Evolutionary conservation across 495 filamentous ascomycete species (phyloP).

Genomic region (Penicillium canariense): DNA sequence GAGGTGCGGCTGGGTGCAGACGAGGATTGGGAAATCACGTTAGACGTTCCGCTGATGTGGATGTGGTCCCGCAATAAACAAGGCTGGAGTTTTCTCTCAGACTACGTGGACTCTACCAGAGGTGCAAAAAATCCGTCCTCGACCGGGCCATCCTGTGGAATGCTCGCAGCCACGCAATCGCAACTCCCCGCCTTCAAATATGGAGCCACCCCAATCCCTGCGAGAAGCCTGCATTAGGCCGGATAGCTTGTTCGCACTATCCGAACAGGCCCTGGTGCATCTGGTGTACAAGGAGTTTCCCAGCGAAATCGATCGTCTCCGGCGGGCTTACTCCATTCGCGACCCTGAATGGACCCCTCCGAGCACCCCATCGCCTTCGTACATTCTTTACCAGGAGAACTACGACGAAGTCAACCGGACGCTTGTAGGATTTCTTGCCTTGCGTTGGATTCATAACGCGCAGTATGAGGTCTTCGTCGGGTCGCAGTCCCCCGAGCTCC

Average conservation of each 20-base stretch:
- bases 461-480: constrained; percentile 17
- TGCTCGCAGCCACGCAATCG: background rate
- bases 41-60: no score
- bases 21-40: no score
- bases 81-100: background rate
- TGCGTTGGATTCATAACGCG: constrained; percentile 17
- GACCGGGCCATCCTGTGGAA: no score
- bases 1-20: background rate
- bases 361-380: constrained; percentile 9
- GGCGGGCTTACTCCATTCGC: constrained; percentile 22
- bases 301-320: constrained; percentile 17
- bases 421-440: constrained; percentile 16
- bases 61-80: no score
- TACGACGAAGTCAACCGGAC: constrained; percentile 22
- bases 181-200: background rate
- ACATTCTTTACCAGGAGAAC: constrained; percentile 16
- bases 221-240: constrained; percentile 10
- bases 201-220: constrained; percentile 3
- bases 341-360: background rate
- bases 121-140: no score
- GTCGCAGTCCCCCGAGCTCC: constrained; percentile 6
- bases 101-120: no score
- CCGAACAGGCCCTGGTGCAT: constrained; percentile 6
- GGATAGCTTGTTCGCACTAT: constrained; percentile 5
- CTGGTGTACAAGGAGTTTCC: constrained; percentile 14